phyloP scores from a whole-genome alignment of 2,329 filamentous ascomycete genomes.

The Botryotinia convoluta region DNA sequence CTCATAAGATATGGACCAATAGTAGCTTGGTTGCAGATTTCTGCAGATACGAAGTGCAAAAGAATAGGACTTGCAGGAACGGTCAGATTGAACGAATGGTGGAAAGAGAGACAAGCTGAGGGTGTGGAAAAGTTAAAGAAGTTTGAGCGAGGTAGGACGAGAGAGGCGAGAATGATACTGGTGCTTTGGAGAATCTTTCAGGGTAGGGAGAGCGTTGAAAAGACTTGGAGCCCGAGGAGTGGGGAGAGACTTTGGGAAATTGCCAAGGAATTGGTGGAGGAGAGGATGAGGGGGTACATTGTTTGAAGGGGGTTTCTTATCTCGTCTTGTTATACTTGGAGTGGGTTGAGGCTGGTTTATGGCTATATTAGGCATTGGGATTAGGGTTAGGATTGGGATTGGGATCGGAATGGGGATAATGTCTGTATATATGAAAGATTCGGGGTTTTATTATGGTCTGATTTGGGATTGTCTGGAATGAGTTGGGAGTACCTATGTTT shows the following conservation, averaged over 20 bases:
- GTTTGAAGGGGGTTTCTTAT: background rate
- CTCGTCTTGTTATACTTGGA: background rate
- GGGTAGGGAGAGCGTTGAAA: background rate
- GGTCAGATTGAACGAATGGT: constrained; percentile 7
- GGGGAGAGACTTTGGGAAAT: background rate
- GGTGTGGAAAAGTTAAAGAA: background rate
- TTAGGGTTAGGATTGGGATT: background rate
- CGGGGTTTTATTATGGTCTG: background rate
- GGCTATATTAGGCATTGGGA: background rate
- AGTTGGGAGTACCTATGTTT: background rate
- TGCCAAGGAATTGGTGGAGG: background rate
- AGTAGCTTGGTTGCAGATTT: constrained; percentile 12
- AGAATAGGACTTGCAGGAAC: background rate
- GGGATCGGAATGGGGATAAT: background rate
- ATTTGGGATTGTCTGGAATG: background rate
- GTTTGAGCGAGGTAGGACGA: background rate
- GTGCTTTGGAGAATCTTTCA: constrained; percentile 11
- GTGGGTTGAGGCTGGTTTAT: background rate
- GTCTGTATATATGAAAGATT: background rate
- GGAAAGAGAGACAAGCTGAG: background rate
- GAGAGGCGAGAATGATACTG: constrained; percentile 1
- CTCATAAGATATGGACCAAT: constrained; percentile 6
- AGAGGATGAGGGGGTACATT: constrained; percentile 5
- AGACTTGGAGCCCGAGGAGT: background rate
- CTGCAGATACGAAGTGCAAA: background rate